These are phyloP conservation scores for Sporisorium reilianum DNA, from an alignment of 1,284 basidiomycete species.

Conservation along the genomic window DNA sequence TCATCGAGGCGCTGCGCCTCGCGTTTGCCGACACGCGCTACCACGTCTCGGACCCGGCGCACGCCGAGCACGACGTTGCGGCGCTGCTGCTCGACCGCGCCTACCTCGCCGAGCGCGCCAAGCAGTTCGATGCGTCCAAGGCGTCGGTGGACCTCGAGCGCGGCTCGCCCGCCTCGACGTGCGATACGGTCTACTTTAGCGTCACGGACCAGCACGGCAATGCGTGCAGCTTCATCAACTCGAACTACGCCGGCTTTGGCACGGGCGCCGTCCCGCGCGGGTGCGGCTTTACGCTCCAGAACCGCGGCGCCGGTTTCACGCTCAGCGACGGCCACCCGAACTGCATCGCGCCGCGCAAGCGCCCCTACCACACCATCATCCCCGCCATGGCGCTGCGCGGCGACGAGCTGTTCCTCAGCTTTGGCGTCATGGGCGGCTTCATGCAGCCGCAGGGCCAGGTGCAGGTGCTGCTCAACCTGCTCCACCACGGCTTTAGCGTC, in stretches of 20 bases:
- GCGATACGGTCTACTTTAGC: slow-evolving; percentile 93
- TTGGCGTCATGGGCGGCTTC: slow-evolving; percentile 89
- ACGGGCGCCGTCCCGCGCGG: slow-evolving; percentile 83
- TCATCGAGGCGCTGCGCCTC: slow-evolving; percentile 83
- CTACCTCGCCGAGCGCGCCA: slow-evolving; percentile 84
- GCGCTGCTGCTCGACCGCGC: slow-evolving; percentile 72
- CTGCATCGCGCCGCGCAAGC: slow-evolving; percentile 75
- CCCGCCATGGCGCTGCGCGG: slow-evolving; percentile 87
- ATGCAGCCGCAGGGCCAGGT: slow-evolving; percentile 95
- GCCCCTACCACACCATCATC: slow-evolving; percentile 95
- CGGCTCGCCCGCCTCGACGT: slow-evolving; percentile 82
- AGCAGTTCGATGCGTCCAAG: slow-evolving; percentile 79
- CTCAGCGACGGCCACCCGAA: slow-evolving; percentile 86
- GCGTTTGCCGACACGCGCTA: slow-evolving; percentile 85
- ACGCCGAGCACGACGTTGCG: slow-evolving; percentile 76
- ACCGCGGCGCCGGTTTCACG: slow-evolving; percentile 87
- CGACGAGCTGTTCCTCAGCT: slow-evolving; percentile 86
- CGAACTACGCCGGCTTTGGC: slow-evolving; percentile 78
- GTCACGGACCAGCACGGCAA: slow-evolving; percentile 81
- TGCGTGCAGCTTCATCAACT: slow-evolving; percentile 93
- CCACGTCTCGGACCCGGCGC: slow-evolving; percentile 88
- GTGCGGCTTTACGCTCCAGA: slow-evolving; percentile 95
- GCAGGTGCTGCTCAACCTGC: slow-evolving; percentile 90
- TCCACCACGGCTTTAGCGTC: slow-evolving; percentile 82
- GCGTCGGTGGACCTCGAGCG: slow-evolving; percentile 78